Evolutionary conservation across 2,329 filamentous ascomycete species (phyloP).

Genomic region (Aspergillus cejpii): DNA sequence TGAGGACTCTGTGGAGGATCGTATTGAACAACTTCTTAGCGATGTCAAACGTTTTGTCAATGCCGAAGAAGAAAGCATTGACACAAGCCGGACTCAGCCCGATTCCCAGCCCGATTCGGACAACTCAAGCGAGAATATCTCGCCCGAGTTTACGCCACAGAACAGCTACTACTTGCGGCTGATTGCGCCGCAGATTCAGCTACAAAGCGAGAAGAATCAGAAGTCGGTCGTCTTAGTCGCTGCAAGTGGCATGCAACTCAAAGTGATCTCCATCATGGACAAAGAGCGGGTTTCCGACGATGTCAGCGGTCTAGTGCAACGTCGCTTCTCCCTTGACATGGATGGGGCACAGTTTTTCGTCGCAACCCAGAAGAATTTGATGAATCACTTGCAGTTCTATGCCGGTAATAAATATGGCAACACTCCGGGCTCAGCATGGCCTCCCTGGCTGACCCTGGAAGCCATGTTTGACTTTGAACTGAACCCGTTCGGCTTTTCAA

Average conservation of each 20-base stretch:
- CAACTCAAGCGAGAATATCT: constrained; percentile 66
- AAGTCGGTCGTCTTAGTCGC: constrained; percentile 96
- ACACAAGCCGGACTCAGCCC: constrained; percentile 27
- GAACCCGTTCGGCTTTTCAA: constrained; percentile 94
- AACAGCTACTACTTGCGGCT: constrained; percentile 92
- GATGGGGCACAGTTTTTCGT: constrained; percentile 98
- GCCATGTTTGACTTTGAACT: constrained; percentile 95
- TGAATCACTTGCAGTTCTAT: constrained; percentile 82
- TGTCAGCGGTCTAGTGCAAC: constrained; percentile 90
- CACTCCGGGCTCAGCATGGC: constrained; percentile 79
- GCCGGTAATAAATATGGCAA: constrained; percentile 90
- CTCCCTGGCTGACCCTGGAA: constrained; percentile 96
- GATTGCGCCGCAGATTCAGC: constrained; percentile 93
- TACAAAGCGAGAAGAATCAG: constrained; percentile 96
- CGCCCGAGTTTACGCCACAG: constrained; percentile 79
- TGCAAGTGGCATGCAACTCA: constrained; percentile 95
- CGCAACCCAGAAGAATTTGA: constrained; percentile 86
- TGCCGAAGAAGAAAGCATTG: constrained; percentile 48
- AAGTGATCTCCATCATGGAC: constrained; percentile 96
- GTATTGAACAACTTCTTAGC: constrained; percentile 75
- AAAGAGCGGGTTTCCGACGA: constrained; percentile 86
- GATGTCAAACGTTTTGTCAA: constrained; percentile 79
- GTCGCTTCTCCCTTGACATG: constrained; percentile 89
- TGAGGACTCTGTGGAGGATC: constrained; percentile 66
- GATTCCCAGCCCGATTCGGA: constrained; percentile 32